Evolutionary conservation across 2,329 filamentous ascomycete species (phyloP).

Genomic region (Colletotrichum tropicale): DNA sequence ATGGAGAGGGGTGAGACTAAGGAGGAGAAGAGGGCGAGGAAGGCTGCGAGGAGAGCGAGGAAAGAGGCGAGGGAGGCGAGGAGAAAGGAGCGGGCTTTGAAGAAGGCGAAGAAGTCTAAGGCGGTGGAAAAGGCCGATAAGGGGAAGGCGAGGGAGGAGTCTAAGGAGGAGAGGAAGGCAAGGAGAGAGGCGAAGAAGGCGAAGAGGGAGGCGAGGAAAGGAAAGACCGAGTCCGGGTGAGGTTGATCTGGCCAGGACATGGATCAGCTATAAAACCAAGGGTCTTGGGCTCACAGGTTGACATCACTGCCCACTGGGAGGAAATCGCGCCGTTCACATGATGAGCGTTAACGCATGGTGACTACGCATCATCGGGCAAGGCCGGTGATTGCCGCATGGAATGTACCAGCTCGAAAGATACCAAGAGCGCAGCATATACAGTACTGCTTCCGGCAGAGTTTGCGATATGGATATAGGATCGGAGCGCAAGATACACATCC

Average conservation of each 20-base stretch:
- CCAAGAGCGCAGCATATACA: not conserved
- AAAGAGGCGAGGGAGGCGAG: constrained; percentile 29
- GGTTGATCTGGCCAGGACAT: not conserved
- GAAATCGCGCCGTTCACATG: not conserved
- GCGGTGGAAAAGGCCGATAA: constrained; percentile 30
- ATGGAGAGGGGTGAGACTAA: constrained; percentile 26
- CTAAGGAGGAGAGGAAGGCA: constrained; percentile 46
- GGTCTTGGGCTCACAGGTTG: not conserved
- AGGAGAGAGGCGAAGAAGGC: constrained; percentile 36
- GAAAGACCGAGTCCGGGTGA: constrained; percentile 6
- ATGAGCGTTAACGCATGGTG: not conserved
- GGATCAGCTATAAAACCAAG: not conserved
- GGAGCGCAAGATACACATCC: not conserved
- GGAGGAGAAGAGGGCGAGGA: constrained; percentile 34
- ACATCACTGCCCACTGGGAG: not conserved
- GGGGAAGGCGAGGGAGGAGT: constrained; percentile 33
- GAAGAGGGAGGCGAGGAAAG: constrained; percentile 21
- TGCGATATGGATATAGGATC: not conserved
- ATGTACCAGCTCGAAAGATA: not conserved
- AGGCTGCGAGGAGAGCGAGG: constrained; percentile 36
- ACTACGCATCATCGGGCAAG: not conserved
- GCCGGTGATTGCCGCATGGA: not conserved
- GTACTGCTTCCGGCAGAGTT: not conserved
- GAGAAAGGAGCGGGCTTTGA: constrained; percentile 34
- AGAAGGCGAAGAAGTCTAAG: constrained; percentile 26